Evolutionary conservation across 495 filamentous ascomycete genomes (phyloP).

Genomic region (Astrothelium macrocarpum): DNA sequence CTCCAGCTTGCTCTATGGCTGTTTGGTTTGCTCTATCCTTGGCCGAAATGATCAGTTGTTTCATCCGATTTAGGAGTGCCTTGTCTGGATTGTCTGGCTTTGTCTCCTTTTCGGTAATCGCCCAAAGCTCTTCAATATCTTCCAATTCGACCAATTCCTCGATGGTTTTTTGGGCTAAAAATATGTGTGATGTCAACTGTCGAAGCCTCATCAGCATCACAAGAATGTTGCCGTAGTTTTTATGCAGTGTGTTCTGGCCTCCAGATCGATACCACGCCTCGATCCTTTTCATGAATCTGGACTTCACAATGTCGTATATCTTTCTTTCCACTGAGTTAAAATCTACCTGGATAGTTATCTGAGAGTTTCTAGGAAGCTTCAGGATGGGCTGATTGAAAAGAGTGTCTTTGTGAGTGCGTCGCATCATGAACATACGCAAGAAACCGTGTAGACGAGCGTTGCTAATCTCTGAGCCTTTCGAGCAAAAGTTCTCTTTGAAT

Average conservation of each 20-base stretch:
- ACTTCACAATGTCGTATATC: conserved; percentile 40
- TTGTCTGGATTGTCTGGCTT: conserved; percentile 1
- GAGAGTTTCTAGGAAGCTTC: conserved; percentile 38
- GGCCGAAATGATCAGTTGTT: conserved; percentile 14
- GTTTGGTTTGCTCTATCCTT: conserved; percentile 8
- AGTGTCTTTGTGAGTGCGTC: conserved; percentile 42
- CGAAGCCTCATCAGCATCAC: conserved; percentile 41
- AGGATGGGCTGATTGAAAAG: conserved; percentile 49
- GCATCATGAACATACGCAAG: conserved; percentile 36
- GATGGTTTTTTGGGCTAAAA: conserved; percentile 40
- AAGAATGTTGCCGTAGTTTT: conserved; percentile 25
- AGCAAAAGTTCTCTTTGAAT: conserved; percentile 44
- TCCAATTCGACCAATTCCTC: conserved; percentile 35
- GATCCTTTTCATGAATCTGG: conserved; percentile 32
- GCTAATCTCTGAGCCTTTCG: conserved; percentile 25
- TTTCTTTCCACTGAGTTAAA: conserved; percentile 41
- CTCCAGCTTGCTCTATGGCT: conserved; percentile 7
- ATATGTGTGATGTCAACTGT: conserved; percentile 43
- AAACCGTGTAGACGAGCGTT: conserved; percentile 34
- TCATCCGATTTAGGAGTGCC: conserved; percentile 8
- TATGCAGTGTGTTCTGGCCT: conserved; percentile 15
- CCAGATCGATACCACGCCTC: conserved; percentile 27
- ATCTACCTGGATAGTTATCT: conserved; percentile 31
- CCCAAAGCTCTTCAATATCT: conserved; percentile 31
- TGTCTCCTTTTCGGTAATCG: conserved; percentile 17